Evolutionary conservation across 345 rosid species (phyloP), one percentile per base, ranked within the genome.

Genomic region (Linum tenue): DNA sequence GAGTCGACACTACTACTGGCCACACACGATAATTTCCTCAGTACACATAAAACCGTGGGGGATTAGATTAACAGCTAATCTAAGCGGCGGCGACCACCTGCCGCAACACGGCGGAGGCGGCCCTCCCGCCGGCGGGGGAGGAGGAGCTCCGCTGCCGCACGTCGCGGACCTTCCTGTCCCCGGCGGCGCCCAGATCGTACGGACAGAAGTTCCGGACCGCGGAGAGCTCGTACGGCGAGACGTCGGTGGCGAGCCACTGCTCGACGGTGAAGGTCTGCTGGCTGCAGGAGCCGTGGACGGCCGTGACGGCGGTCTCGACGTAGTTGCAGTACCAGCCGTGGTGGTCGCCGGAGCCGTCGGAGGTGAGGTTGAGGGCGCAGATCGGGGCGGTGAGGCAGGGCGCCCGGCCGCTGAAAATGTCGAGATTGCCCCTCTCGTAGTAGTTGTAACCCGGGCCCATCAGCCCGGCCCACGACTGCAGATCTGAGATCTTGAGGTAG

Each of bases 261-360:
- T 90, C 98, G 63, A 92, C 76, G 31, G 76, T 72, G 62, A 92
- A 92, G 78, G 22, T 67, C 79, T 80, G 71, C 64, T 81, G 84
- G 2, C 76, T 14, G 60, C 98, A 92, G 4, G 70, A 17, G 2
- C 63, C 56, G 58, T 90, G 97, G 59, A 82, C 80, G 16, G 90
- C 90, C 0, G 94, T 80, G 9, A 82, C 39, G 0, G 87, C 80
- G 36, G 88, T 84, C 76, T 92, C 96, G 40, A 90, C 86, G 78
- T 92, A 94, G 79, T 90, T 88, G 60, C 77, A 75, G 80, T 94
- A 90, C 99, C 95, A 90, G 0, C 99, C 97, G 59, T 84, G 96
- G 64, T 81, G 83, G 1, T 69, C 41, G 0, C 97, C 96, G 1
- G 83, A 83, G 1, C 92, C 99, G 56, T 90, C 95, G 1, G 99